Evolutionary conservation across 140 eudicot genomes (phyloP), one percentile per base, ranked within the genome.

Genomic region (Senecio squalidus): DNA sequence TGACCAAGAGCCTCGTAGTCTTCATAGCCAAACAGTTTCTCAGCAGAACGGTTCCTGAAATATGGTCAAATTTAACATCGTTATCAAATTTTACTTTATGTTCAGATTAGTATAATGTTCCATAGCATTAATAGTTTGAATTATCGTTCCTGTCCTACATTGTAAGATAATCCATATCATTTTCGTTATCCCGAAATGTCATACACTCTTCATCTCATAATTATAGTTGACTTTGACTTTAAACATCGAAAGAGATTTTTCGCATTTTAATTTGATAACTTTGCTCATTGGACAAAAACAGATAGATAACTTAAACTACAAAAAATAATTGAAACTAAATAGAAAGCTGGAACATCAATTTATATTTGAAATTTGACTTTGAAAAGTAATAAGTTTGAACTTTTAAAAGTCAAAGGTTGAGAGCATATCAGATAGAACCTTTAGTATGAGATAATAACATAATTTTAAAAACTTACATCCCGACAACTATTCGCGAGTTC

Each of bases 21-120:
- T 69, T 81, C 74, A 23, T 80, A 91, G 24, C 96, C 98, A 65
- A 74, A 86, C 27, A 91, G 94, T 67, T 70, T 81, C 74, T 79
- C 94, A 47, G 98, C 98, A 4, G 96, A 74, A 1, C 66, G 73
- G 71, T 81, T 91, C 96, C 98, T 91, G 80, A 36, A 67, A 53
- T 16, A 30, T 52, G 41, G 27, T 9, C 28, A 39, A 39, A 10
- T 1, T 45, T 46, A 30, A 5, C 29, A 61, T 60, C 34, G 38
- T 52, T 52, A 25, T 52, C 34, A 28, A 2, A n/a, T 24, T 26
- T 6, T 31, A 31, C 9, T 31, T 6, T 52, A 52, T 52, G 2
- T 52, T 28, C 10, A 9, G 20, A 45, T 25, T 45, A 45, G 20
- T 9, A 20, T 45, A 17, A 45, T 45, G 25, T 14, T 16, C 23